Evolutionary conservation across 352 stramenopile genomes (phyloP), one percentile per base, ranked within the genome.

Genomic region (Pythium rhizo-oryzae): DNA sequence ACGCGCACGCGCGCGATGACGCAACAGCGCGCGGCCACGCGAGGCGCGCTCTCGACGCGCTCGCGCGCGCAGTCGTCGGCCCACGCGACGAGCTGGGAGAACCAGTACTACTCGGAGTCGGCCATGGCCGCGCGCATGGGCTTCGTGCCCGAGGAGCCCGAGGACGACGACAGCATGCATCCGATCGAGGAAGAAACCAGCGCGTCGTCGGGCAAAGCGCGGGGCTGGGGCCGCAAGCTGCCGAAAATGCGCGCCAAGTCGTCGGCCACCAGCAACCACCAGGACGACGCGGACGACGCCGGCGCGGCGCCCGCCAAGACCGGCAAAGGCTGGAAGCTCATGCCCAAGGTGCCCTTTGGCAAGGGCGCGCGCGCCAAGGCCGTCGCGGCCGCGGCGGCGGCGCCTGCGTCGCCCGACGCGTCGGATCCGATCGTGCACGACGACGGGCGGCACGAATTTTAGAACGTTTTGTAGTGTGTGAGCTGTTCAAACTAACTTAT

Each of bases 361-460:
- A 75, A 69, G 41, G 54, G 74, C 39, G 33, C 61, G 16, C 54
- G 9, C 23, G 21, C 24, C 16, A 66, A 63, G 21, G 61, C 69
- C 47, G 8, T 60, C 8, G 43, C 65, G 13, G 9, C 46, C 16
- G 61, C 65, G 51, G 11, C 60, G 62, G 16, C 68, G 64, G 59
- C 28, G 53, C 64, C 23, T 33, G 59, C 70, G 51, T 60, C 50
- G 72, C 79, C 72, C 61, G n/a, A 7, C 19, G 70, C n/a, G 69
- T 84, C 55, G 66, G 76, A 58, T 75, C 73, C 62, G 11, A 64
- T 46, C 43, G 43, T 64, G 11, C 46, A 66, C n/a, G 80, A 75
- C n/a, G 61, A 74, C 47, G 81, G 81, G 49, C 68, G 84, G 58
- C 71, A 81, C 62, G 82, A 91, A 67, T 91, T 91, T 59, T 91